Conservation (phyloP, 1,139 yeast genomes). For the Eremothecium cymbalariae region DNA sequence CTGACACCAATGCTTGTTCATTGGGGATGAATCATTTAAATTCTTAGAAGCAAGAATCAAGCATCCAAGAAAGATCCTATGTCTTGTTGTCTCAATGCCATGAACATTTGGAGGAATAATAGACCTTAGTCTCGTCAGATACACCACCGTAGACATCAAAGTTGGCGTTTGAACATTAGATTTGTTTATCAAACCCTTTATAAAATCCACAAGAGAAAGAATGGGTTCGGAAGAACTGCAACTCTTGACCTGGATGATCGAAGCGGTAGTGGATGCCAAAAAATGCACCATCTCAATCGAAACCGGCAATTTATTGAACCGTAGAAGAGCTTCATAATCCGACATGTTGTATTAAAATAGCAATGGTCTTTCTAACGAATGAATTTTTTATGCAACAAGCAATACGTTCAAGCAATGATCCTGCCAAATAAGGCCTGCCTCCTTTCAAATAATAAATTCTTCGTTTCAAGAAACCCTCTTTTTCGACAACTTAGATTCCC, state of each 20-base stretch:
- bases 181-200: constrained; percentile 59
- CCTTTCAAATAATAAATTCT: too few relatives aligned
- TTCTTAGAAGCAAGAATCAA: constrained; percentile 83
- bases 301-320: constrained; percentile 72
- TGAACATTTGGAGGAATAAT: constrained; percentile 80
- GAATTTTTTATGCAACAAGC: too few relatives aligned
- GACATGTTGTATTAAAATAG: constrained; percentile 32
- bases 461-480: too few relatives aligned
- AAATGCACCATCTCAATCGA: constrained; percentile 70
- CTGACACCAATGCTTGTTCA: constrained; percentile 91
- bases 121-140: constrained; percentile 65
- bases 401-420: too few relatives aligned
- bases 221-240: constrained; percentile 10
- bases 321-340: constrained; percentile 56
- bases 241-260: constrained; percentile 54
- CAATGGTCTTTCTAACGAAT: too few relatives aligned
- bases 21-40: constrained; percentile 86
- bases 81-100: constrained; percentile 91
- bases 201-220: constrained; percentile 51
- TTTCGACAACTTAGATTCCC: too few relatives aligned
- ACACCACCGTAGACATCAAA: constrained; percentile 82
- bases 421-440: too few relatives aligned
- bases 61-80: constrained; percentile 82
- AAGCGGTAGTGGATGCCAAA: constrained; percentile 69
- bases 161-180: constrained; percentile 95